Evolutionary conservation across 495 filamentous ascomycete genomes (phyloP).

Genomic region (Terfezia claveryi): DNA sequence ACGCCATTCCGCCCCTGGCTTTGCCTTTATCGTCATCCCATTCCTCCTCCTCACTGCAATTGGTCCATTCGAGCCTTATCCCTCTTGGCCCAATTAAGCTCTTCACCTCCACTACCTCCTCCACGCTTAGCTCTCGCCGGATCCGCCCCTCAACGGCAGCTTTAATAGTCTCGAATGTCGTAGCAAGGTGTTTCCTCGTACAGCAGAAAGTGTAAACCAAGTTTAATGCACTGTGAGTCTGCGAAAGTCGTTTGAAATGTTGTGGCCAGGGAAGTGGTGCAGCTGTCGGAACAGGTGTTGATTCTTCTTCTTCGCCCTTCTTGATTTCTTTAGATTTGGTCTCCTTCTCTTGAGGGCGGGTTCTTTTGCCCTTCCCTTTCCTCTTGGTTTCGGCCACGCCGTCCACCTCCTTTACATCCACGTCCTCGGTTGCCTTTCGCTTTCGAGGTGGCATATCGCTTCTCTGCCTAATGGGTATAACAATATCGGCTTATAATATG

Average conservation of each 20-base stretch:
- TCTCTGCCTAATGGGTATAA: no score
- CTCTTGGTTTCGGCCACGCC: no score
- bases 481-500: no score
- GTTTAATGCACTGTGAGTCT: conserved; percentile 67
- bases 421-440: no score
- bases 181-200: conserved; percentile 73
- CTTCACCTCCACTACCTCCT: conserved; percentile 66
- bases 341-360: no score
- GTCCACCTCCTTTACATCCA: no score
- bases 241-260: conserved; percentile 45
- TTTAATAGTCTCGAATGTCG: conserved; percentile 74
- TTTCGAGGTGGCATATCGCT: no score
- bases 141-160: conserved; percentile 66
- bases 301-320: no score
- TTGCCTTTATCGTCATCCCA: conserved; percentile 21
- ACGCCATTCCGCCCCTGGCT: conserved; percentile 31
- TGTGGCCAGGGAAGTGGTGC: conserved; percentile 44
- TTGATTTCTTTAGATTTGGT: no score
- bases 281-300: no score
- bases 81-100: conserved; percentile 36
- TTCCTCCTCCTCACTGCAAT: conserved; percentile 27
- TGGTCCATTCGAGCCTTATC: conserved; percentile 13
- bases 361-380: no score
- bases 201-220: conserved; percentile 75
- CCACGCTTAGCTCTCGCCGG: conserved; percentile 41